Evolutionary conservation across 2,329 filamentous ascomycete genomes (phyloP).

Genomic region (Cryphonectria nitschkei): DNA sequence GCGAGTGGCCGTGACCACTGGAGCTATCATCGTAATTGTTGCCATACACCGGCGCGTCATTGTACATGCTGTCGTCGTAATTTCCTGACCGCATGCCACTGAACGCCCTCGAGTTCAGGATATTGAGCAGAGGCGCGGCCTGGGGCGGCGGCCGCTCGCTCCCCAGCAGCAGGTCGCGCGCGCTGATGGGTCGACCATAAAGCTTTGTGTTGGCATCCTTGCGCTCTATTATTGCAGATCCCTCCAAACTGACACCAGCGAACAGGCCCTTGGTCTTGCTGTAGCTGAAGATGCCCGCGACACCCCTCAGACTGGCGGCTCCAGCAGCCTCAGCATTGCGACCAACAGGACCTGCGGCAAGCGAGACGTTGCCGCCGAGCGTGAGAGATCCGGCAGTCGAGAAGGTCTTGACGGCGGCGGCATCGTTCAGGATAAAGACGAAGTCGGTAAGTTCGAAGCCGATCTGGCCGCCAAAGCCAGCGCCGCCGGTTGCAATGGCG

Average conservation of each 20-base stretch:
- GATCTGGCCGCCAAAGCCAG: constrained; percentile 83
- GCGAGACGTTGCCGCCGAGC: constrained; percentile 92
- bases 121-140: constrained; percentile 80
- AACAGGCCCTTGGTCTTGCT: constrained; percentile 98
- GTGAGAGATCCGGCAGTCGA: constrained; percentile 90
- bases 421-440: constrained; percentile 97
- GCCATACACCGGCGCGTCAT: constrained; percentile 89
- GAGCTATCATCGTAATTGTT: constrained; percentile 76
- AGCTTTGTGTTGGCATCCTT: constrained; percentile 97
- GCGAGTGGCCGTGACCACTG: constrained; percentile 66
- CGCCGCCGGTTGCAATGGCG: constrained; percentile 79
- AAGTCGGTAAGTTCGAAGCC: constrained; percentile 91
- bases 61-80: constrained; percentile 76
- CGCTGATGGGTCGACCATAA: constrained; percentile 82
- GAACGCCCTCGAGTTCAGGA: constrained; percentile 86
- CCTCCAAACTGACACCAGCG: constrained; percentile 92
- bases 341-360: constrained; percentile 91
- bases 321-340: constrained; percentile 95
- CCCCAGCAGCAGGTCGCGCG: constrained; percentile 79
- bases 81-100: constrained; percentile 60
- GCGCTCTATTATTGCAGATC: constrained; percentile 89
- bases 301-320: constrained; percentile 84
- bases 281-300: constrained; percentile 94
- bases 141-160: constrained; percentile 77
- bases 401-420: constrained; percentile 87